Evolutionary conservation across 805 yeast species (phyloP).

Genomic region (Yarrowia sp.): DNA sequence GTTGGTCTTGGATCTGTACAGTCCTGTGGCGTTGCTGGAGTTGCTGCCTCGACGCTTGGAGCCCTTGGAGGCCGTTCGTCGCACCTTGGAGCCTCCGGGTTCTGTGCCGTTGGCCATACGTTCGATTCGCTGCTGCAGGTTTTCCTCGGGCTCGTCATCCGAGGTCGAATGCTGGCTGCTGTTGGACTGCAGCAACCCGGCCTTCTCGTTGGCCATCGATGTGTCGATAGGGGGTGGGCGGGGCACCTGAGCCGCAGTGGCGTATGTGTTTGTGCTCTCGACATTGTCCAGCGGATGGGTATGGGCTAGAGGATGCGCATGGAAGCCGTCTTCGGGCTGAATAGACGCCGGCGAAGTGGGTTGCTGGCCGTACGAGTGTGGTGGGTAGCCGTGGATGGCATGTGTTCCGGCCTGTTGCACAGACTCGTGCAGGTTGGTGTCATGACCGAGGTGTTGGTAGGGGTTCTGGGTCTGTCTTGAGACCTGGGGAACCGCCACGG

Average conservation of each 20-base stretch:
- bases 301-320: slow-evolving; percentile 8
- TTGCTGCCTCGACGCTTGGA: slow-evolving; percentile 28
- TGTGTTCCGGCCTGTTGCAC: slow-evolving; percentile 10
- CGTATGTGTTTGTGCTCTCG: slow-evolving; percentile 23
- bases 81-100: slow-evolving; percentile 12
- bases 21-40: slow-evolving; percentile 25
- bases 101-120: slow-evolving; percentile 21
- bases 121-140: slow-evolving; percentile 34
- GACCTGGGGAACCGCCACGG: slow-evolving; percentile 2
- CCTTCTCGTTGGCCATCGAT: slow-evolving; percentile 14
- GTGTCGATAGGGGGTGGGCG: slow-evolving; percentile 22
- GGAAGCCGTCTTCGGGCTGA: slow-evolving; percentile 28
- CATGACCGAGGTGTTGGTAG: slow-evolving; percentile 14
- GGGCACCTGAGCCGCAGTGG: slow-evolving; percentile 14
- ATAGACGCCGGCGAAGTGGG: slow-evolving; percentile 23
- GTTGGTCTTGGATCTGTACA: slow-evolving; percentile 12
- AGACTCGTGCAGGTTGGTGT: neutral
- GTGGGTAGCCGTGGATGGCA: slow-evolving; percentile 5
- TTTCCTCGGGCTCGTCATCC: slow-evolving; percentile 12
- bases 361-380: neutral
- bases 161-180: neutral
- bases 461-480: slow-evolving; percentile 35
- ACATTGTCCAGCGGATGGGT: slow-evolving; percentile 6
- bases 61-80: slow-evolving; percentile 14
- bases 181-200: slow-evolving; percentile 7